Percentiles rank a stretch among this genome's conserved stretches.
Evolutionary conservation across 306 rosid species (phyloP).

Genomic region (Abrus pulchellus): DNA sequence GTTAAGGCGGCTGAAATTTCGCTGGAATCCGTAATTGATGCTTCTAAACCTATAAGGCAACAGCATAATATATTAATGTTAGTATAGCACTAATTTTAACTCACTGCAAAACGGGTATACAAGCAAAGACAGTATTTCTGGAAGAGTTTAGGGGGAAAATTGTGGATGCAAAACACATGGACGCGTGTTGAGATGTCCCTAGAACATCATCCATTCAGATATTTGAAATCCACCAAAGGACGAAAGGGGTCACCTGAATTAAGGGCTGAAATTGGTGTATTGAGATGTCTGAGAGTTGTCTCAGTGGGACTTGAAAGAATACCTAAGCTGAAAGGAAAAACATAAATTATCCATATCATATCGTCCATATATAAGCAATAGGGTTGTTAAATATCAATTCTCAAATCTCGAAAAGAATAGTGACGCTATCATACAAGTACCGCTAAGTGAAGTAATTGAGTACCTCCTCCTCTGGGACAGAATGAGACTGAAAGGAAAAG

Average conservation of each 20-base stretch:
- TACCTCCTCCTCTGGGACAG: slow-evolving; percentile 21
- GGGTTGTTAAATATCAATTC: neutral
- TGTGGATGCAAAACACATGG: neutral
- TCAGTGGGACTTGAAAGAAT: neutral
- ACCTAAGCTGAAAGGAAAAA: slow-evolving; percentile 36
- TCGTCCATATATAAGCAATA: neutral
- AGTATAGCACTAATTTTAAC: slow-evolving; percentile 1
- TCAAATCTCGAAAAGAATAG: neutral
- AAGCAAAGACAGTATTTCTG: neutral
- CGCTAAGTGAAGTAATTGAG: neutral
- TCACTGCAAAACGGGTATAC: slow-evolving; percentile 14
- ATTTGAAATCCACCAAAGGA: slow-evolving; percentile 3
- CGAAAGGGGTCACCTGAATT: slow-evolving; percentile 46
- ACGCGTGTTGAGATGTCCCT: neutral
- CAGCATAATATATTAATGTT: neutral
- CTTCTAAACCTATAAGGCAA: slow-evolving; percentile 72
- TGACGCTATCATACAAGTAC: too few species aligned
- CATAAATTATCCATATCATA: neutral
- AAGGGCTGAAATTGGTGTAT: slow-evolving; percentile 42
- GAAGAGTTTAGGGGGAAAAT: neutral
- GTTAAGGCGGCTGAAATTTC: slow-evolving; percentile 51
- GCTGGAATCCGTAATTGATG: slow-evolving; percentile 67
- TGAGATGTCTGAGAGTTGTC: slow-evolving; percentile 40
- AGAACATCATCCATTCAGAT: slow-evolving; percentile 19
- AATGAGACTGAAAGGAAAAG: slow-evolving; percentile 28